Percentiles rank a stretch among this genome's conserved stretches.
Conservation (phyloP, 768 basidiomycete species). For the Suillus plorans region DNA sequence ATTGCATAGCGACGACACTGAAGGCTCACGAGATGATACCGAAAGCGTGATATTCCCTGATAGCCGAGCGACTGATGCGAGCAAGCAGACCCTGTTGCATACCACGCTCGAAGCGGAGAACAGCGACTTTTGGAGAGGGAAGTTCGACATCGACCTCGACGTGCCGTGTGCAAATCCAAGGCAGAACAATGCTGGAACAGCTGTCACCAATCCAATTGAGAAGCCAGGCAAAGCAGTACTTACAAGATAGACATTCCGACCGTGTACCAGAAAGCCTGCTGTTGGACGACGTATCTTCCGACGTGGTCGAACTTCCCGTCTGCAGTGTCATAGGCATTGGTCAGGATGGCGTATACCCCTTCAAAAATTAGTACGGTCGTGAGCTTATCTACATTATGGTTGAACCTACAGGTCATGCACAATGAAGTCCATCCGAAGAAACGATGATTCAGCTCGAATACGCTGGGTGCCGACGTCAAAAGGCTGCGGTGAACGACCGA, state of each 20-base stretch:
- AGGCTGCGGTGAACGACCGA: not conserved
- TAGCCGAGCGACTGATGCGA: constrained; percentile 67
- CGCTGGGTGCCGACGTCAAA: constrained; percentile 36
- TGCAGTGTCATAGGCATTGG: constrained; percentile 57
- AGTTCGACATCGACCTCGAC: constrained; percentile 75
- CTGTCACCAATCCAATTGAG: constrained; percentile 5
- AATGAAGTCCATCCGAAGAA: constrained; percentile 76
- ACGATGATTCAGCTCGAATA: constrained; percentile 79
- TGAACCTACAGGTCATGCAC: constrained; percentile 42
- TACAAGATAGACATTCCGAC: constrained; percentile 74
- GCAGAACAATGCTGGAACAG: constrained; percentile 56
- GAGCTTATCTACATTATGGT: not conserved
- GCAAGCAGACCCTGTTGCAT: constrained; percentile 83
- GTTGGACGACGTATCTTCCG: constrained; percentile 53
- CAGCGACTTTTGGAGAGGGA: constrained; percentile 79
- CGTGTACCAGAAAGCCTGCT: constrained; percentile 79
- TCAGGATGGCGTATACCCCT: constrained; percentile 69
- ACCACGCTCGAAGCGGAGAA: constrained; percentile 76
- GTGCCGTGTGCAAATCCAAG: constrained; percentile 75
- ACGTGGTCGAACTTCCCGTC: constrained; percentile 58
- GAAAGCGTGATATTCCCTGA: constrained; percentile 84
- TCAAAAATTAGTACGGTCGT: constrained; percentile 29
- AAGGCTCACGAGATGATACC: constrained; percentile 68
- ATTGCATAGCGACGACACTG: not conserved
- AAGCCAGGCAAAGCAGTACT: constrained; percentile 20